Evolutionary conservation across 2,329 filamentous ascomycete genomes (phyloP), one percentile per base, ranked within the genome.

Genomic region (Corynespora cassiicola): DNA sequence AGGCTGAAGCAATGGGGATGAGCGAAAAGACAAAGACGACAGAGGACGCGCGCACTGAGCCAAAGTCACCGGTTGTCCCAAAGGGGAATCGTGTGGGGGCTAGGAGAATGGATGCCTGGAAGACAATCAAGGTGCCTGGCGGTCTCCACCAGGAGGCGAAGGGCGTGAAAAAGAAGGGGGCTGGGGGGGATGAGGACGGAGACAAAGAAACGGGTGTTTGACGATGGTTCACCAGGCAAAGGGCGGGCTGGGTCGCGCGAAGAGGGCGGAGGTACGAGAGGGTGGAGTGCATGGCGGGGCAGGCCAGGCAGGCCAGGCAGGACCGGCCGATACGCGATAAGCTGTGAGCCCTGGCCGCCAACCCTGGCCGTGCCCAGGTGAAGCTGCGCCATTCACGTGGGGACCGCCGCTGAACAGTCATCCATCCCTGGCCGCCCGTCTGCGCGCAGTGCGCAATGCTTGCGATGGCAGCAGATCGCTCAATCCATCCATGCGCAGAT

Each of bases 31-130:
- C 32, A 31, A 27, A 31, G 44, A 30, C 36, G 28, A 29, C 15
- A 15, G 42, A 33, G 40, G 32, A 22, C 21, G 40, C 34, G 25
- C 5, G n/a, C n/a, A n/a, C n/a, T n/a, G n/a, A 31, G 29, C 28
- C 21, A 37, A 41, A 36, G 58, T 60, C 54, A 62, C 56, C 56
- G 52, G 57, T 48, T 39, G 11, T 9, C 50, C 52, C 12, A 42
- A 52, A 45, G 26, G 21, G 50, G 57, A 36, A 46, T 35, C 21
- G 34, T 32, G 52, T 54, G 56, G 58, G 58, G 58, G 50, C 54
- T 44, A 42, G 30, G 16, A 24, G 24, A 16, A 25, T 37, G 42
- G 52, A 31, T 53, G 54, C 54, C 54, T 58, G 47, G 42, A 36
- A 34, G 26, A 17, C 20, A 11, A 23, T 30, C 28, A 23, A 14